Evolutionary conservation across 2,329 filamentous ascomycete species (phyloP), one percentile per base, ranked within the genome.

Genomic region (Aspergillus carbonarius): DNA sequence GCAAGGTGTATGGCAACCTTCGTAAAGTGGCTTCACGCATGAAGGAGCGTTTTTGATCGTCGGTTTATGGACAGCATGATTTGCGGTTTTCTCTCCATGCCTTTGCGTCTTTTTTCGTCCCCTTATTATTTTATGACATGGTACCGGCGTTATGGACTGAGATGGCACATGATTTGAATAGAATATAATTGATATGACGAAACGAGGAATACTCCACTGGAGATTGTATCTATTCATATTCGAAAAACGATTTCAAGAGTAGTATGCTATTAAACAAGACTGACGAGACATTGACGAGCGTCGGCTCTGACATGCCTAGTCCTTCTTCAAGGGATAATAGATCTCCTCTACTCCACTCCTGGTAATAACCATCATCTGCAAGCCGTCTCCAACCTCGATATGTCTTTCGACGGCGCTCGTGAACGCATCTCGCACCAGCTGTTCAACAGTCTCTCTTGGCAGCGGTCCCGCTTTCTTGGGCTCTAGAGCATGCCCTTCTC

Each of bases 351-450:
- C 92, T 10, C 95, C 95, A 54, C 92, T 82, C 76, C 84, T 86
- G 50, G 92, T 96, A 71, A 98, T 92, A 68, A 96, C 87, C 83
- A 99, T 84, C 86, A 97, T 93, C 83, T 99, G 95, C 75, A 99
- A 79, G 52, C 90, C 89, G 80, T 99, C 95, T 76, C 95, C 95
- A 62, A 99, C 96, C 83, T 99, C 95, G 68, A 99, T 99, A 81
- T 99, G 95, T 79, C 95, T 90, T 85, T 99, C 95, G 34, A 96
- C 93, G 4, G 96, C 95, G 76, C 93, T 96, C 63, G 96, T 96
- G 78, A 99, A 99, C 2, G 95, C 95, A 84, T 99, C 95, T 79
- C 93, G 91, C 68, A 99, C 93, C 69, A 99, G 75, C 64, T 89
- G 86, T 80, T 96, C 90, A 27, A 96, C 93, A 60, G 89, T 87